Evolutionary conservation across 805 yeast species (phyloP), one percentile per base, ranked within the genome.

Genomic region (Wickerhamomyces mucosus): DNA sequence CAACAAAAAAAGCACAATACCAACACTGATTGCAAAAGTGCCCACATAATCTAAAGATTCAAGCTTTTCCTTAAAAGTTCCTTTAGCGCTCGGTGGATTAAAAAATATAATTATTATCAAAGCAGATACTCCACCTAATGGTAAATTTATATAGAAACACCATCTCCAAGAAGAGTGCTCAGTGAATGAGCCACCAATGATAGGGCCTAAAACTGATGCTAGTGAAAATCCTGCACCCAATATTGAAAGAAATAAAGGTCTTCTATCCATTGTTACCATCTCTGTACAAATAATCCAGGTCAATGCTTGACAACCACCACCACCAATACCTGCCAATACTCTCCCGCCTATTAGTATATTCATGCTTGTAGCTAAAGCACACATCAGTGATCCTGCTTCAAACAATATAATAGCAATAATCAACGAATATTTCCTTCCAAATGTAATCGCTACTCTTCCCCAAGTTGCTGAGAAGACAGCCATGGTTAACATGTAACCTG

Each of bases 111-210:
- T 29, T 13, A 72, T 47, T 7, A 62, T 40, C 0, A 48, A 45
- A 14, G 63, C 45, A 1, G 73, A 67, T 1, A 60, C 33, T 2
- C 78, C 84, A 13, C 82, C 81, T 21, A 77, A 52, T 3, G 85
- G 83, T 22, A 80, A 50, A 50, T 78, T 79, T 39, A 80, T 62
- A 53, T 72, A 80, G 48, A 78, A 80, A 44, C 83, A 73, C 84
- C 86, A 78, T 45, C 86, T 61, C 86, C 86, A 79, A n/a, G 71
- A 56, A 5, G 65, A 72, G 31, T 66, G 56, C 3, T 70, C 54
- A 2, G 81, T 64, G 35, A 79, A 68, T 0, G 74, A 76, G 19
- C 85, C 85, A 11, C 84, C 85, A 16, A 78, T 47, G 24, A 75
- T 56, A 0, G 86, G 85, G 1, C 85, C 85, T 15, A 63, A 40